Conservation (phyloP, 352 stramenopile genomes). For the Pythium rhizo-oryzae region DNA sequence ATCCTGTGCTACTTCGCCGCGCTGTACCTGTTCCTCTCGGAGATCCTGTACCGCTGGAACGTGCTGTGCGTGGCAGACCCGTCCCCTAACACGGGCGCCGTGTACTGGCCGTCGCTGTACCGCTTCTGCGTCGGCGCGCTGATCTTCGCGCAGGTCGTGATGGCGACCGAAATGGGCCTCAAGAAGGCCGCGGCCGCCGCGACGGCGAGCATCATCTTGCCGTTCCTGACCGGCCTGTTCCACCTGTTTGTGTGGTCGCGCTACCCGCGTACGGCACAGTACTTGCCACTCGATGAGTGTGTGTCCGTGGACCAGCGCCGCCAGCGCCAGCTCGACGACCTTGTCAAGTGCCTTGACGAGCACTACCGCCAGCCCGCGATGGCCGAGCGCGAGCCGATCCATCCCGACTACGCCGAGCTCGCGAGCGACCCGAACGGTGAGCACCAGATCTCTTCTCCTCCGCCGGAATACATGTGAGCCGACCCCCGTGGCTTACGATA, state of each 20-base stretch:
- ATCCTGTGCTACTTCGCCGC: constrained; percentile 83
- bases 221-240: constrained; percentile 67
- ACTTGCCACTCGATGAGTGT: constrained; percentile 78
- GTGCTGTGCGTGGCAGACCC: constrained; percentile 76
- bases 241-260: constrained; percentile 70
- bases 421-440: constrained; percentile 62
- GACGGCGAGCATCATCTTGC: constrained; percentile 62
- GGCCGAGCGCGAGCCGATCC: constrained; percentile 59
- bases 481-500: background rate
- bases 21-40: constrained; percentile 68
- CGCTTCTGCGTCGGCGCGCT: constrained; percentile 79
- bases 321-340: constrained; percentile 49
- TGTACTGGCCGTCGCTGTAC: constrained; percentile 83
- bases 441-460: constrained; percentile 69
- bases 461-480: constrained; percentile 53
- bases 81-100: constrained; percentile 63
- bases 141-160: constrained; percentile 81
- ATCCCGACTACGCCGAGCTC: constrained; percentile 78
- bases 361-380: constrained; percentile 73
- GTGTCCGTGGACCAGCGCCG: constrained; percentile 71
- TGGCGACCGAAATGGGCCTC: constrained; percentile 68
- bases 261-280: constrained; percentile 66
- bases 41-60: constrained; percentile 76
- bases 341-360: constrained; percentile 62
- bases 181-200: constrained; percentile 71